Evolutionary conservation across 2,329 filamentous ascomycete genomes (phyloP).

Genomic region (Diplodia scrobiculata): DNA sequence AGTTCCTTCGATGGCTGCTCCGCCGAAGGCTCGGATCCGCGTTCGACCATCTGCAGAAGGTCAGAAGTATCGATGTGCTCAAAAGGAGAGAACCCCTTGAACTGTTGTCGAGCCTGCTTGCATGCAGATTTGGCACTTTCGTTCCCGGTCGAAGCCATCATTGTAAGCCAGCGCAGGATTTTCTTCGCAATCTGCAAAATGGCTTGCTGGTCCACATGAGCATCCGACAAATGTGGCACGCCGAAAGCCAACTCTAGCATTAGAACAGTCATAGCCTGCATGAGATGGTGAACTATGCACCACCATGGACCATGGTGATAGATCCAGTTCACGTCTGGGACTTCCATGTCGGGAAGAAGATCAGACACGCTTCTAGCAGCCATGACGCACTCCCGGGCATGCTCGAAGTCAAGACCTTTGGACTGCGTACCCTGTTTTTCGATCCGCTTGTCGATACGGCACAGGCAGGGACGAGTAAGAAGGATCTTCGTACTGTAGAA

Average conservation of each 20-base stretch:
- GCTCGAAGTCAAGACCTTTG: slow-evolving; percentile 39
- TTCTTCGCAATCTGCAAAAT: slow-evolving; percentile 39
- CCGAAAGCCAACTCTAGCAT: slow-evolving; percentile 44
- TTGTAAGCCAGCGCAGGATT: slow-evolving; percentile 41
- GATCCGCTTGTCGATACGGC: slow-evolving; percentile 40
- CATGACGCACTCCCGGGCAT: slow-evolving; percentile 40
- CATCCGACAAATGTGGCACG: slow-evolving; percentile 34
- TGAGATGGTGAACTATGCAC: slow-evolving; percentile 46
- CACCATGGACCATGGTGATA: slow-evolving; percentile 47
- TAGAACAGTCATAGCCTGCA: slow-evolving; percentile 45
- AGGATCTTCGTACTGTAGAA: slow-evolving; percentile 44
- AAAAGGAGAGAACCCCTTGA: slow-evolving; percentile 11
- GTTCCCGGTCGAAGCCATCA: slow-evolving; percentile 35
- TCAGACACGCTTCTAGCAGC: slow-evolving; percentile 41
- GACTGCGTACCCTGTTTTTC: slow-evolving; percentile 38
- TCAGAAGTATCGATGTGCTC: slow-evolving; percentile 12
- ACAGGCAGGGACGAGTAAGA: slow-evolving; percentile 46
- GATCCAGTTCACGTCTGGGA: slow-evolving; percentile 33
- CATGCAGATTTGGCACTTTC: slow-evolving; percentile 6
- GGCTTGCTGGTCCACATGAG: slow-evolving; percentile 31
- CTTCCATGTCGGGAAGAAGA: slow-evolving; percentile 40
- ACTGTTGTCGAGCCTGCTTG: slow-evolving; percentile 14
- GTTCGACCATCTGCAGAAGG: slow-evolving; percentile 18
- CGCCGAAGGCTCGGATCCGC: neutral
- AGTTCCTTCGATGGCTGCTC: neutral